These are phyloP conservation scores for Jacaranda mimosifolia DNA, from an alignment of 257 asterid genomes.

Conservation along the genomic window DNA sequence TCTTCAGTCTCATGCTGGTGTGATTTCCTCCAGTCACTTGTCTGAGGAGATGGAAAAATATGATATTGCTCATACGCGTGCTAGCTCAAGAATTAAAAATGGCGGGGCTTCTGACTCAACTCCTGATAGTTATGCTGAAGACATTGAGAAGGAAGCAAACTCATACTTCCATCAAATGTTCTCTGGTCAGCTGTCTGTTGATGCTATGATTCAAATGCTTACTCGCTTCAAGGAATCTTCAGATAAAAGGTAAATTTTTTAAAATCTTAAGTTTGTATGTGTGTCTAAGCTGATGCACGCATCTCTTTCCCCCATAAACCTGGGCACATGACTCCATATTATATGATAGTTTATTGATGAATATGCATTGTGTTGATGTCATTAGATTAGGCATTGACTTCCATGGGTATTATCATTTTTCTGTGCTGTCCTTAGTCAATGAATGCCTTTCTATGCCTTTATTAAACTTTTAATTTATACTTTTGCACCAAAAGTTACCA, in stretches of 20 bases:
- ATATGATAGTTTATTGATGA: constrained; percentile 21
- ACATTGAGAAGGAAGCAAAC: constrained; percentile 84
- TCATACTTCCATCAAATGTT: constrained; percentile 90
- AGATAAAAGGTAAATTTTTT: constrained; percentile 63
- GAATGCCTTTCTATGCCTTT: neutral
- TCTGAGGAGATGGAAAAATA: constrained; percentile 79
- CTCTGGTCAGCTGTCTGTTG: constrained; percentile 76
- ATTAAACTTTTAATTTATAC: neutral
- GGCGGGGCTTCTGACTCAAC: constrained; percentile 61
- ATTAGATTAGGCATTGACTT: neutral
- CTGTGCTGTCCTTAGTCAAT: neutral
- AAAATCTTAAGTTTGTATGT: neutral
- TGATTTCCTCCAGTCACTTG: constrained; percentile 63
- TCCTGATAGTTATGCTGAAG: constrained; percentile 74
- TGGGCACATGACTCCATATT: constrained; percentile 17
- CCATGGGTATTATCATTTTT: neutral
- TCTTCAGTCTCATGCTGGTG: constrained; percentile 77
- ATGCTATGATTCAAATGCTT: constrained; percentile 83
- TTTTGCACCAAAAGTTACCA: constrained; percentile 1
- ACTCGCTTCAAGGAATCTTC: constrained; percentile 83
- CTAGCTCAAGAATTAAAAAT: constrained; percentile 60
- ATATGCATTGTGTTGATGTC: constrained; percentile 11
- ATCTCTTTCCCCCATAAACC: neutral
- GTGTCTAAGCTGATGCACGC: neutral
- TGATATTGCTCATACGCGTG: constrained; percentile 61